These are phyloP conservation scores for Sporothrix variecibatus DNA, from an alignment of 2,329 filamentous ascomycete genomes.

Conservation along the genomic window DNA sequence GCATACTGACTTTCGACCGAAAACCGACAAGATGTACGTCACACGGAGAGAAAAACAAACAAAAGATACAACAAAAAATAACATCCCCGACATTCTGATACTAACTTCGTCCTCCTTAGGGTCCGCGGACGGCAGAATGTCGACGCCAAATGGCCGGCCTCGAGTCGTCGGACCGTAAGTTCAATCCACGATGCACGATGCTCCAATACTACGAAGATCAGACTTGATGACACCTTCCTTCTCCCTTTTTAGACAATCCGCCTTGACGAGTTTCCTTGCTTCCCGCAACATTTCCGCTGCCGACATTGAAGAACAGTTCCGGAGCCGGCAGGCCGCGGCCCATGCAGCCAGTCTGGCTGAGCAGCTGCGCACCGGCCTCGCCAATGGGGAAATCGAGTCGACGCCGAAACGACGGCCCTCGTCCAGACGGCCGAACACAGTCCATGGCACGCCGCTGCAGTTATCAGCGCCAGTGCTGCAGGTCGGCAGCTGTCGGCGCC, in stretches of 20 bases:
- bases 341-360: constrained; percentile 35
- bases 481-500: constrained; percentile 44
- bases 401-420: neutral
- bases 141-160: constrained; percentile 15
- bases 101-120: constrained; percentile 18
- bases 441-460: neutral
- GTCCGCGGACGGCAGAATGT: constrained; percentile 14
- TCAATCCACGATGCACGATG: neutral
- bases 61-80: neutral
- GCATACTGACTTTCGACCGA: neutral
- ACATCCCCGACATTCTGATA: neutral
- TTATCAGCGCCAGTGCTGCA: constrained; percentile 47
- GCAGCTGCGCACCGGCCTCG: constrained; percentile 29
- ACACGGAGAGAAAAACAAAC: neutral
- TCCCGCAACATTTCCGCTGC: constrained; percentile 71
- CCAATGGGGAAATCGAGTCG: constrained; percentile 10
- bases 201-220: neutral
- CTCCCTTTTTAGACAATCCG: constrained; percentile 46
- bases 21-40: constrained; percentile 11
- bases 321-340: constrained; percentile 49
- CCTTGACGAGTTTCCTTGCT: constrained; percentile 58
- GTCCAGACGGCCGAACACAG: neutral
- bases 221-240: neutral
- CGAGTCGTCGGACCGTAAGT: constrained; percentile 40
- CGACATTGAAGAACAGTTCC: constrained; percentile 55